Evolutionary conservation across 495 filamentous ascomycete genomes (phyloP).

Genomic region (Aspergillus campestris): DNA sequence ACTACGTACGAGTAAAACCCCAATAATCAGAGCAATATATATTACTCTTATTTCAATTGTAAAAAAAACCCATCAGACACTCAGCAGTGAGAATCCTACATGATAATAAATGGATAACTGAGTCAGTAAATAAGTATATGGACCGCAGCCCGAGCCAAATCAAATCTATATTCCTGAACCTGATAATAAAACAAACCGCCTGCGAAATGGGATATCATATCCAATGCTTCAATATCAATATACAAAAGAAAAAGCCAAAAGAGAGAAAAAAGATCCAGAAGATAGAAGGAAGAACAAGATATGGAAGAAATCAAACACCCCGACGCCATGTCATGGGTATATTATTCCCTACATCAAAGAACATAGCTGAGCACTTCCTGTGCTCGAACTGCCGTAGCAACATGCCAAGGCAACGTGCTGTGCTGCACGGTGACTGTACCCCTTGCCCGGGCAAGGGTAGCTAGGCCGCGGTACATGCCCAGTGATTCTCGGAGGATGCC

Average conservation of each 20-base stretch:
- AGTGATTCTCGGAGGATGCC: conserved; percentile 61
- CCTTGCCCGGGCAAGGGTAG: conserved; percentile 59
- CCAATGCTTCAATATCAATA: conserved; percentile 3
- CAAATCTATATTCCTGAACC: neutral
- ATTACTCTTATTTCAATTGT: too few relatives aligned
- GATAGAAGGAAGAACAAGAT: conserved; percentile 1
- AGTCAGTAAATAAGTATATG: too few relatives aligned
- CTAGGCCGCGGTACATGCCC: conserved; percentile 66
- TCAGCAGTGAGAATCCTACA: too few relatives aligned
- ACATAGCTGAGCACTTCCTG: conserved; percentile 40
- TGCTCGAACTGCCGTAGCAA: conserved; percentile 67
- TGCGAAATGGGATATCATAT: conserved; percentile 9
- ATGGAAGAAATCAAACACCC: neutral
- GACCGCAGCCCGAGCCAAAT: neutral
- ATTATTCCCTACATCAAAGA: conserved; percentile 18
- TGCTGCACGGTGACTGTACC: conserved; percentile 54
- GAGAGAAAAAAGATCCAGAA: conserved; percentile 1
- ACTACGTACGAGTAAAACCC: too few relatives aligned
- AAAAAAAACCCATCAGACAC: too few relatives aligned
- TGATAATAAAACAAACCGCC: neutral
- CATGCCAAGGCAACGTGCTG: conserved; percentile 75
- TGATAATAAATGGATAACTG: too few relatives aligned
- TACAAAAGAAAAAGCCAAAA: conserved; percentile 6
- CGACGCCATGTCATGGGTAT: too few relatives aligned
- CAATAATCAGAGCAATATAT: too few relatives aligned